These are phyloP conservation scores for Lobosporangium transversale DNA, from an alignment of 192 early-diverging fungal species.

Conservation along the genomic window DNA sequence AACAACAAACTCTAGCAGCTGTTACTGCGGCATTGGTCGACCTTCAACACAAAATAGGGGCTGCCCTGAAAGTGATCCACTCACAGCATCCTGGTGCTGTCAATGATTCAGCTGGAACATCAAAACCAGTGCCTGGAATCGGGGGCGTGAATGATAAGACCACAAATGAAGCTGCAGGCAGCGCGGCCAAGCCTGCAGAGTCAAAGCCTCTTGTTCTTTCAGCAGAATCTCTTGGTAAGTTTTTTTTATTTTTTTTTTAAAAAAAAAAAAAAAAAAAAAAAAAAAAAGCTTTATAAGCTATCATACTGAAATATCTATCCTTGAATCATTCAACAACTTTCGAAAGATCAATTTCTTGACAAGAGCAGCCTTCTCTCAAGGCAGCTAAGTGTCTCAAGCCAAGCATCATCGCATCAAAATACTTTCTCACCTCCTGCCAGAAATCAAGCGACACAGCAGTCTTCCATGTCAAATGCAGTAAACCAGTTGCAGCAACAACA, in stretches of 20 bases:
- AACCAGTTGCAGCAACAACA: conserved; percentile 34
- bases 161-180: neutral
- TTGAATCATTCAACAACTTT: conserved; percentile 9
- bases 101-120: neutral
- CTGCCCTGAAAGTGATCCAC: conserved; percentile 23
- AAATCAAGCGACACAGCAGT: conserved; percentile 5
- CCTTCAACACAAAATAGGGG: conserved; percentile 35
- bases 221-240: conserved; percentile 36
- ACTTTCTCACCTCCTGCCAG: conserved; percentile 5
- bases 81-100: conserved; percentile 19
- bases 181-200: neutral
- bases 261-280: too few species aligned
- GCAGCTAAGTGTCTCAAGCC: conserved; percentile 38
- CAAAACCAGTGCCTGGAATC: neutral
- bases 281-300: neutral
- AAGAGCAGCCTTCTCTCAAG: conserved; percentile 11
- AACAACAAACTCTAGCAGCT: conserved; percentile 37
- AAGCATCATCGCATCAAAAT: conserved; percentile 17
- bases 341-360: conserved; percentile 1
- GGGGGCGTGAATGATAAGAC: neutral
- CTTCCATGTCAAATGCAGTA: conserved; percentile 7
- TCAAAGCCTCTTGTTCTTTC: conserved; percentile 33
- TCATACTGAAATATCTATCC: neutral
- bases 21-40: conserved; percentile 28
- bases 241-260: neutral